These are phyloP conservation scores for Salix dunnii DNA, from an alignment of 345 rosid genomes.

Conservation along the genomic window DNA sequence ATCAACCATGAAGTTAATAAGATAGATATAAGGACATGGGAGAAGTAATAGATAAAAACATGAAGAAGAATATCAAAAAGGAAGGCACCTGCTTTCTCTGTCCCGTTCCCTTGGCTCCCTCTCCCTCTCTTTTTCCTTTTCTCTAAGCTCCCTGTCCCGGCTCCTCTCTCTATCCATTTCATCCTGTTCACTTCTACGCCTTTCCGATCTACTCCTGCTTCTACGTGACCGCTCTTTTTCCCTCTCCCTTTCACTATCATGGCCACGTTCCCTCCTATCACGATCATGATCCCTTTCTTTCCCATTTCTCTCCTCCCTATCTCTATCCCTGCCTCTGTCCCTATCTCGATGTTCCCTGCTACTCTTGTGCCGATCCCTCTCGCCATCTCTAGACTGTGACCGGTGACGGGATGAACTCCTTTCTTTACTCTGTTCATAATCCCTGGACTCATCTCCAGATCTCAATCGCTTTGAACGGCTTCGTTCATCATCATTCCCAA, in stretches of 20 bases:
- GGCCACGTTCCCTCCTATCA: constrained; percentile 15
- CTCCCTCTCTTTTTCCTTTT: constrained; percentile 50
- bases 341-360: constrained; percentile 53
- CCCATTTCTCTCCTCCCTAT: constrained; percentile 47
- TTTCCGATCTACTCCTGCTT: constrained; percentile 58
- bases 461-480: constrained; percentile 51
- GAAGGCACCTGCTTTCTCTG: constrained; percentile 69
- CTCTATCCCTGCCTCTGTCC: constrained; percentile 52
- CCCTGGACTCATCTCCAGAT: constrained; percentile 46
- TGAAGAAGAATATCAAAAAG: not conserved
- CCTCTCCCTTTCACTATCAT: constrained; percentile 31
- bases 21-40: not conserved
- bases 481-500: constrained; percentile 26
- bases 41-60: not conserved
- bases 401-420: constrained; percentile 41
- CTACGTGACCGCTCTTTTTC: constrained; percentile 42
- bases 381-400: constrained; percentile 75
- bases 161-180: constrained; percentile 46
- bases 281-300: constrained; percentile 26
- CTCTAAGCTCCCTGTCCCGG: constrained; percentile 54
- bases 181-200: constrained; percentile 44
- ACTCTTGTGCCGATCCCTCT: constrained; percentile 56
- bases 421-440: constrained; percentile 42
- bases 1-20: not conserved
- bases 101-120: constrained; percentile 59